Base-by-base conservation (phyloP, 352 stramenopile genomes). In the Globisporangium parvum region DNA sequence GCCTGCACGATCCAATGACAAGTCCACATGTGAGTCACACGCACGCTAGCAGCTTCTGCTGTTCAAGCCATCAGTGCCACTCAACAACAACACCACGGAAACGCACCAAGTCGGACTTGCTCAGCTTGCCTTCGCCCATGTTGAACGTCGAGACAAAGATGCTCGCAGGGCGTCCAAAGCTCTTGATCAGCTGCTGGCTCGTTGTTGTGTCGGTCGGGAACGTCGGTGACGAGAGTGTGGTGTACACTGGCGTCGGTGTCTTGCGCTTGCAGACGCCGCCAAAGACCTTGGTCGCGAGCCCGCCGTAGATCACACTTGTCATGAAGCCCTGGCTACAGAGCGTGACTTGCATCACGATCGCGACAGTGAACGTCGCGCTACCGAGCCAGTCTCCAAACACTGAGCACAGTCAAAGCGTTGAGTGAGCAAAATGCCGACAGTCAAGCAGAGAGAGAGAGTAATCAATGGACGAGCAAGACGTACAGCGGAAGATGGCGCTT, bases 91-190 rank as follows among this genome's bases (percentile, higher is more conserved):
- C n/a, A n/a, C n/a, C n/a, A n/a, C n/a, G n/a, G n/a, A n/a, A n/a
- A 31, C 67, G 37, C 41, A 74, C 60, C 51, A 83, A 45, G 17
- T 83, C 65, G 5, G 75, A 66, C 6, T 82, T 65, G 20, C 71
- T 74, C 44, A 91, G 63, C 62, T 59, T 69, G 21, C 69, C 77
- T 55, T 93, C 84, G 52, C 80, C 84, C 76, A 93, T 83, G 67
- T 93, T 93, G 65, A 91, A 93, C 26, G 84, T 92, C 17, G 84
- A 85, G 24, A 89, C 80, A 37, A 91, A 92, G 57, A 93, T 80
- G 33, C 71, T 75, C 8, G 76, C 73, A 15, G 77, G 77, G 20
- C 73, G 67, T 17, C 71, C 73, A 40, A 71, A 74, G 44, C 75
- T 67, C 46, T 78, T 65, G 40, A 51, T 46, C 40, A 69, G 66